Percentiles rank a stretch among this genome's conserved stretches.
Evolutionary conservation across 2,329 filamentous ascomycete genomes (phyloP).

Genomic region (Arthrobotrys conoides): DNA sequence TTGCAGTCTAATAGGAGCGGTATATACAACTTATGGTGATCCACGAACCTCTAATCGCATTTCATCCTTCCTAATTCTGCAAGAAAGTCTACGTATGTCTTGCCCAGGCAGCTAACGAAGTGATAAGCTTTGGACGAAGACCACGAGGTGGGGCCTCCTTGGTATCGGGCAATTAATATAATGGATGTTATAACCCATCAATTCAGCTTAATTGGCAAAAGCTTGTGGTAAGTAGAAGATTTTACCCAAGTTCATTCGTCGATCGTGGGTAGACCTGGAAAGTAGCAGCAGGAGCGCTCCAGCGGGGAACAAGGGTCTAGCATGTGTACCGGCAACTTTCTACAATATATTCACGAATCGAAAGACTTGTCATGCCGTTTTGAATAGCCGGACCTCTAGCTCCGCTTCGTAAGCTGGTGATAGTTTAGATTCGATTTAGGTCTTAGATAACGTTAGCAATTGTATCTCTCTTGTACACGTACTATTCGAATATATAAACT

Average conservation of each 20-base stretch:
- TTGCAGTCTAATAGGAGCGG: conserved; percentile 21
- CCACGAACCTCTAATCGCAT: conserved; percentile 29
- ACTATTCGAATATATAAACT: background rate
- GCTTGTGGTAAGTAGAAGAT: background rate
- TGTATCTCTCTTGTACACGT: background rate
- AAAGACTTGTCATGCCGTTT: background rate
- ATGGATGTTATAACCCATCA: background rate
- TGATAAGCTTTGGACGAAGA: conserved; percentile 42
- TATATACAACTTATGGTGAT: conserved; percentile 27
- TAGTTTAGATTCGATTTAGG: background rate
- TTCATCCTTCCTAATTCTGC: conserved; percentile 56
- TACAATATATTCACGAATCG: background rate
- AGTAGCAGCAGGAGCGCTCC: background rate
- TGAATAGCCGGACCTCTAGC: background rate
- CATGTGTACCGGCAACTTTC: background rate
- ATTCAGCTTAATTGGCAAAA: background rate
- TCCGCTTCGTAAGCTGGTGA: background rate
- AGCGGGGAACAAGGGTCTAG: background rate
- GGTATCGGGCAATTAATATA: conserved; percentile 35
- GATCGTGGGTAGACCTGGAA: conserved; percentile 36
- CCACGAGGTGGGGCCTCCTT: conserved; percentile 8
- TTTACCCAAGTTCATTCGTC: background rate
- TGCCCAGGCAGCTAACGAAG: conserved; percentile 59
- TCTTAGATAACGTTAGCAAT: background rate
- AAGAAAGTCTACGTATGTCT: conserved; percentile 41